These are phyloP conservation scores for Boletus huronensis DNA, from an alignment of 768 basidiomycete genomes.

Conservation along the genomic window DNA sequence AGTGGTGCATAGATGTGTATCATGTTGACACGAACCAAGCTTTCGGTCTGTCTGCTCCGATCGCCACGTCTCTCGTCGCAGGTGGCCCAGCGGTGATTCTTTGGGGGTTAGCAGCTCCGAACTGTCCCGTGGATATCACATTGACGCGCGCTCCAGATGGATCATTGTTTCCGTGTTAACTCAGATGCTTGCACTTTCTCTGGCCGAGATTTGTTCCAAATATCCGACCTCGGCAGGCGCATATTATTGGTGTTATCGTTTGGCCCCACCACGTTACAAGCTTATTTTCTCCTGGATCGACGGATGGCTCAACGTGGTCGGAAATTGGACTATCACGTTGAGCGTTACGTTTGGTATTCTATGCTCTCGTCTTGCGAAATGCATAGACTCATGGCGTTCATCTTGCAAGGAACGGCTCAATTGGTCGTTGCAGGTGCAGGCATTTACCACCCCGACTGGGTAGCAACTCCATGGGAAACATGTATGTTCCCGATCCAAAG, in stretches of 20 bases:
- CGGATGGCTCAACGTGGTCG: slow-evolving; percentile 66
- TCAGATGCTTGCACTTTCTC: slow-evolving; percentile 47
- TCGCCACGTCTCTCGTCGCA: slow-evolving; percentile 51
- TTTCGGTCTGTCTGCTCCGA: slow-evolving; percentile 53
- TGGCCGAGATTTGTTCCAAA: slow-evolving; percentile 57
- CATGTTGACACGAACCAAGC: slow-evolving; percentile 34
- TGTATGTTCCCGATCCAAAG: slow-evolving; percentile 33
- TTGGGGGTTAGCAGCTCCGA: slow-evolving; percentile 44
- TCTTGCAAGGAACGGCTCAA: slow-evolving; percentile 50
- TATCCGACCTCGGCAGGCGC: slow-evolving; percentile 62
- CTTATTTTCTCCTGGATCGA: slow-evolving; percentile 60
- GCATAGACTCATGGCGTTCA: neutral
- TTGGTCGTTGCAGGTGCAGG: slow-evolving; percentile 55
- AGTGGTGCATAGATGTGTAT: neutral
- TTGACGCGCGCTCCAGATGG: slow-evolving; percentile 36
- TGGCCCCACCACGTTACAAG: slow-evolving; percentile 50
- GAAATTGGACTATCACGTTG: slow-evolving; percentile 65
- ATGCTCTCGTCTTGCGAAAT: neutral
- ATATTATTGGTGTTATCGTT: slow-evolving; percentile 64
- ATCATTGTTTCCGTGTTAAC: slow-evolving; percentile 48
- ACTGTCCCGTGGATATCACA: neutral
- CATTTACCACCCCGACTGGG: slow-evolving; percentile 58
- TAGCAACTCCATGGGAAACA: slow-evolving; percentile 57
- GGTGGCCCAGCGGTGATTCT: slow-evolving; percentile 57
- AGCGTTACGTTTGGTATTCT: slow-evolving; percentile 56